A percentile compares a stretch with the other conserved stretches of the same genome.
These are phyloP conservation scores for Clavulina sp. DNA, from an alignment of 768 basidiomycete genomes.

Conservation along the genomic window DNA sequence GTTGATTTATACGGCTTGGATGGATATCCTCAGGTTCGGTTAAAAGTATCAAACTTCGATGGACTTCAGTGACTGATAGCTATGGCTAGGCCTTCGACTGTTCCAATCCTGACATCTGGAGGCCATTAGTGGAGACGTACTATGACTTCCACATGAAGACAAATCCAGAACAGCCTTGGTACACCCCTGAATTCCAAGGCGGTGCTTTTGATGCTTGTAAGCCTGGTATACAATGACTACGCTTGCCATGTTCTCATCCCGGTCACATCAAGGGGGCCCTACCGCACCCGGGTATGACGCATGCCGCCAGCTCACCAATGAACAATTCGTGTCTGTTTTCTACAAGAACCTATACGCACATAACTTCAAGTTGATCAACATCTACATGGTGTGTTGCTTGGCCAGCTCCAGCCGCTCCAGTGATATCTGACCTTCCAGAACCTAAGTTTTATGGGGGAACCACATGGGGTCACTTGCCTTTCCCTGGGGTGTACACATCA, in stretches of 20 bases:
- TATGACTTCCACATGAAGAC: slow-evolving; percentile 38
- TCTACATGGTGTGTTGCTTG: slow-evolving; percentile 59
- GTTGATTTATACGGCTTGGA: slow-evolving; percentile 51
- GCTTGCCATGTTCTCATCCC: neutral
- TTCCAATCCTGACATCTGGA: slow-evolving; percentile 52
- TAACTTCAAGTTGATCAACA: slow-evolving; percentile 67
- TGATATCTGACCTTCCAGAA: neutral
- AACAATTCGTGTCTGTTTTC: slow-evolving; percentile 64
- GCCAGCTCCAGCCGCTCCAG: neutral
- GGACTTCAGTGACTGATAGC: slow-evolving; percentile 32
- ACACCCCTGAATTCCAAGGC: slow-evolving; percentile 60
- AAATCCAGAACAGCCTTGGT: slow-evolving; percentile 36
- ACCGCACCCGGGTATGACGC: slow-evolving; percentile 27
- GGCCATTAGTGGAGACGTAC: slow-evolving; percentile 42
- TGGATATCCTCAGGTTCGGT: slow-evolving; percentile 7
- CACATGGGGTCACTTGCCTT: slow-evolving; percentile 69
- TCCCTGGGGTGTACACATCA: slow-evolving; percentile 34
- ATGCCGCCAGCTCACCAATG: slow-evolving; percentile 49
- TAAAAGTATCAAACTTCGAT: slow-evolving; percentile 5
- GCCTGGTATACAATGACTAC: neutral
- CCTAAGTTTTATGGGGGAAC: slow-evolving; percentile 56
- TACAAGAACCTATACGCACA: slow-evolving; percentile 61
- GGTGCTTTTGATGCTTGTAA: slow-evolving; percentile 63
- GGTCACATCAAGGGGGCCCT: neutral
- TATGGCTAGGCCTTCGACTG: slow-evolving; percentile 75